These are phyloP conservation scores for Tanacetum coccineum DNA, from an alignment of 129 eudicot species.

Conservation along the genomic window DNA sequence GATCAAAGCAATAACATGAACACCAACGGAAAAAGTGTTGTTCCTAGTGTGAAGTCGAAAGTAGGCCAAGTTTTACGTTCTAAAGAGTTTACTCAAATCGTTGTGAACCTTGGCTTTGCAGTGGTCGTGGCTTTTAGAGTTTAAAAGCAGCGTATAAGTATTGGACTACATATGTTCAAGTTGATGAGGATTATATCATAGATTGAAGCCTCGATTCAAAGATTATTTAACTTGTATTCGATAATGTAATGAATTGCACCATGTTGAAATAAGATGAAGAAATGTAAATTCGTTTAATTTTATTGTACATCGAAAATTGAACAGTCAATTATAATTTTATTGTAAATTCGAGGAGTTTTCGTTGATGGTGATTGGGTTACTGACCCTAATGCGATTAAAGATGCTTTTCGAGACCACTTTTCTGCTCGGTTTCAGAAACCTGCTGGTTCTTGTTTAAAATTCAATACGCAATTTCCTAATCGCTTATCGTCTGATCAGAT, in stretches of 20 bases:
- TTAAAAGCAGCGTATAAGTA: slow-evolving; percentile 34
- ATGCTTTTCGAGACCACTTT: no score
- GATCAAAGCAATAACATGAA: neutral
- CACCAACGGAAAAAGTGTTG: neutral
- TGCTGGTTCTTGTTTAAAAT: no score
- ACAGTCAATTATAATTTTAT: no score
- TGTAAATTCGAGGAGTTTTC: no score
- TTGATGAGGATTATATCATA: slow-evolving; percentile 17
- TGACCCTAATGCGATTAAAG: no score
- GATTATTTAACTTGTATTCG: slow-evolving; percentile 13
- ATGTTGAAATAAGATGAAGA: slow-evolving; percentile 8
- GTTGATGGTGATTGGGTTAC: no score
- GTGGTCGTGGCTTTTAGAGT: slow-evolving; percentile 31
- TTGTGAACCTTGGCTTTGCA: slow-evolving; percentile 35
- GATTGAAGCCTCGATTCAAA: neutral
- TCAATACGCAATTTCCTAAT: no score
- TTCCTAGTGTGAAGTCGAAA: neutral
- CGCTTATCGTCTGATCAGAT: no score
- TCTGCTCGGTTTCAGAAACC: no score
- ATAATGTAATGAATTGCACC: slow-evolving; percentile 9
- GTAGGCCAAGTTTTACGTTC: slow-evolving; percentile 9
- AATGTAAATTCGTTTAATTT: neutral
- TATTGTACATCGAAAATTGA: no score
- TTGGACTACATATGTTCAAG: slow-evolving; percentile 16
- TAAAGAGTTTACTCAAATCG: slow-evolving; percentile 14